Base-by-base conservation (phyloP, 306 rosid species). In the Prunus salicina region DNA sequence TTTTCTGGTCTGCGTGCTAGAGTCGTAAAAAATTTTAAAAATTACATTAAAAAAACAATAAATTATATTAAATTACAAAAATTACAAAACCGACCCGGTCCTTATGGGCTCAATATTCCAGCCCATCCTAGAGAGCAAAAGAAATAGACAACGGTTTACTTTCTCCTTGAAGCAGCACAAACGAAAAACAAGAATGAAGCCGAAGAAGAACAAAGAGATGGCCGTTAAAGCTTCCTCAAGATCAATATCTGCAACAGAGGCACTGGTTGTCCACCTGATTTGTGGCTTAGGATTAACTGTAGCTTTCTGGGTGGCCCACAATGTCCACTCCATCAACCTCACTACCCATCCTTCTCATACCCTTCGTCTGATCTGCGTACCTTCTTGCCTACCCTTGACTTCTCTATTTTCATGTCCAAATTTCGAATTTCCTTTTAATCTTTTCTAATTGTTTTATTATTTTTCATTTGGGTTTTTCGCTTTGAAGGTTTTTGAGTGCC, bases 281-380 rank as follows among this genome's bases (percentile, higher is more conserved):
- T 80, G 63, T 15, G 84, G 28, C 71, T 47, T 79, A 18, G 91
- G 78, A 5, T 46, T 87, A 18, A 82, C 84, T 50, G 16, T 73
- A 66, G 64, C 83, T 27, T 62, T 84, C 41, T 78, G 67, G 64
- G 53, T 81, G 13, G 82, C 87, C 61, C 83, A 41, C 32, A 69
- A 19, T 73, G 34, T 78, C 57, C 81, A 65, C 75, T 76, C 77
- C 82, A 57, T 75, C 81, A 64, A 25, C 78, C 87, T 85, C 84
- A 47, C 78, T 78, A 81, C 91, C 49, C 70, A 83, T 74, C 83
- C 91, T 53, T 83, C 86, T 66, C 77, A n/a, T 14, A 56, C 80
- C 50, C 87, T 88, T 55, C 55, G 64, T 73, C 67, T 80, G 57
- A 83, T 88, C 76, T 81, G 77, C 81, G 91, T 88, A 78, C 8